Evolutionary conservation across 495 filamentous ascomycete genomes (phyloP).

Genomic region (Barbatosphaeria neglecta): DNA sequence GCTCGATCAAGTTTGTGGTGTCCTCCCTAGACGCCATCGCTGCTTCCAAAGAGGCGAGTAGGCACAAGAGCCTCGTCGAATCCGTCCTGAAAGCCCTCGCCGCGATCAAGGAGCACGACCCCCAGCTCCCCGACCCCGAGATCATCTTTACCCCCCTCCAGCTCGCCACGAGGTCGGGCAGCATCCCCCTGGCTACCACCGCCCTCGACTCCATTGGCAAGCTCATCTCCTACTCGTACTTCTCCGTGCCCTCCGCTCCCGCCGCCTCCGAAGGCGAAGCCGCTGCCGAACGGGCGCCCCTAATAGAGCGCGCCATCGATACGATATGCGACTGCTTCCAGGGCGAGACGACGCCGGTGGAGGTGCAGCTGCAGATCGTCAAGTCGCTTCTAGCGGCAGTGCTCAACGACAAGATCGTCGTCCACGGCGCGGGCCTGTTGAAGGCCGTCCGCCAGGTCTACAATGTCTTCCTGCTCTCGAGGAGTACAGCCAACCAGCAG

Average conservation of each 20-base stretch:
- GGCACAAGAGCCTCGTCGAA: conserved; percentile 67
- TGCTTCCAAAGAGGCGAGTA: conserved; percentile 74
- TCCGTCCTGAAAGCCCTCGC: conserved; percentile 67
- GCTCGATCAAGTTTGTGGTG: conserved; percentile 89
- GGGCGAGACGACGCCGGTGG: conserved; percentile 78
- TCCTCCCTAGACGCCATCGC: conserved; percentile 85
- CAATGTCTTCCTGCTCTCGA: conserved; percentile 93
- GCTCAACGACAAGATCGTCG: conserved; percentile 94
- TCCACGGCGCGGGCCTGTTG: conserved; percentile 89
- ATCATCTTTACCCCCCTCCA: conserved; percentile 83
- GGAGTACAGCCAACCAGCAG: conserved; percentile 85
- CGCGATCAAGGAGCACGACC: conserved; percentile 67
- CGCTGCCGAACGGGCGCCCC: conserved; percentile 37
- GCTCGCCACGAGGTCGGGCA: conserved; percentile 74
- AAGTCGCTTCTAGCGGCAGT: conserved; percentile 93
- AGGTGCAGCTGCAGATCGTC: conserved; percentile 94
- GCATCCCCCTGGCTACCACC: conserved; percentile 71
- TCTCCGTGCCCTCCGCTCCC: conserved; percentile 57
- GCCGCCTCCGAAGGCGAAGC: conserved; percentile 30
- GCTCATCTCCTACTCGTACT: conserved; percentile 96
- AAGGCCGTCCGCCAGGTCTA: conserved; percentile 99
- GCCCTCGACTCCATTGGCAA: conserved; percentile 98
- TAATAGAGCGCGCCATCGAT: conserved; percentile 97
- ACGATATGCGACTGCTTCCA: conserved; percentile 99
- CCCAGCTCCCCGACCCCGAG: conserved; percentile 67